These are phyloP conservation scores for Camelina laxa DNA, from an alignment of 345 rosid species.

Conservation along the genomic window DNA sequence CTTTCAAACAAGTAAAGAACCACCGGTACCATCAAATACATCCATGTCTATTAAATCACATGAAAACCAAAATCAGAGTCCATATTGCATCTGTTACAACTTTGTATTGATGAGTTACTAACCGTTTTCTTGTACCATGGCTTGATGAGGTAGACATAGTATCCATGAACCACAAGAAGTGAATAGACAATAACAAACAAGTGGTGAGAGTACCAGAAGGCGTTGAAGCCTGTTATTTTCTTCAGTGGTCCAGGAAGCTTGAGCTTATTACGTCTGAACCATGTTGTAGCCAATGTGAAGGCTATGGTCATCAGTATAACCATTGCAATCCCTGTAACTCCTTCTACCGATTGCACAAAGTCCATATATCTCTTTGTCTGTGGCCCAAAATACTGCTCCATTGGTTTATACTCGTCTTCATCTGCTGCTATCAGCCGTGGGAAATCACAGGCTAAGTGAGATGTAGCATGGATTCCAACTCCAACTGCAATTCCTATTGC, in stretches of 20 bases:
- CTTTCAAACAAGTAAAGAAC: constrained; percentile 65
- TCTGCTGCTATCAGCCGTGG: constrained; percentile 67
- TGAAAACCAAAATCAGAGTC: constrained; percentile 22
- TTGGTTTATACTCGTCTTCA: constrained; percentile 55
- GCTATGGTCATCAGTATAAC: constrained; percentile 78
- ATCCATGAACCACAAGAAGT: constrained; percentile 68
- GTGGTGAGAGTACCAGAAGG: constrained; percentile 92
- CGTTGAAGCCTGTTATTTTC: constrained; percentile 82
- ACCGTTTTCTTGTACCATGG: constrained; percentile 78
- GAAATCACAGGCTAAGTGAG: constrained; percentile 74
- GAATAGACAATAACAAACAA: constrained; percentile 74
- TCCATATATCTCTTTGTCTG: constrained; percentile 64
- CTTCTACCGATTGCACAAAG: constrained; percentile 66
- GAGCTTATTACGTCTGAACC: constrained; percentile 68
- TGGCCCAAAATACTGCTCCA: constrained; percentile 62
- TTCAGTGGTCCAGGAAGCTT: constrained; percentile 61
- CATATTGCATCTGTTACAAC: constrained; percentile 5
- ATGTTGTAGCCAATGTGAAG: constrained; percentile 72
- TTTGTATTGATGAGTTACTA: constrained; percentile 32
- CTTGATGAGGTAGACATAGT: constrained; percentile 58
- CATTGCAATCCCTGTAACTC: constrained; percentile 70
- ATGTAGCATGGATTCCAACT: constrained; percentile 61
- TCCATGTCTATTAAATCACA: constrained; percentile 67
- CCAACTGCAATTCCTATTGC: constrained; percentile 68
- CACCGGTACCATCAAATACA: constrained; percentile 74